These are phyloP conservation scores for Drechslerella dactyloides DNA, from an alignment of 2,329 filamentous ascomycete genomes.

Conservation along the genomic window DNA sequence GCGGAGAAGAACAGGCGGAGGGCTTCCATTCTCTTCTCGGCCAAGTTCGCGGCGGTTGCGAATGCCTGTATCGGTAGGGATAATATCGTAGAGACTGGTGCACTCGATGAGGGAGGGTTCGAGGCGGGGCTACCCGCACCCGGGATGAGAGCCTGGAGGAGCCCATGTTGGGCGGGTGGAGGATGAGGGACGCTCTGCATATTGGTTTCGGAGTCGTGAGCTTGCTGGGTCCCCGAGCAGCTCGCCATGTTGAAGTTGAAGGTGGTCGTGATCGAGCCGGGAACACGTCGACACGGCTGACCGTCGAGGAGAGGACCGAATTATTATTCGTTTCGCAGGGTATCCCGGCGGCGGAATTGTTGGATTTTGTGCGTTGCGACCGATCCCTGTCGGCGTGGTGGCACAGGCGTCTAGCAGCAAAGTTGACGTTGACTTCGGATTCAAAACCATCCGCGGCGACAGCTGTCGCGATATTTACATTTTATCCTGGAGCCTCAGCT, in stretches of 20 bases:
- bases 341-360: conserved; percentile 5
- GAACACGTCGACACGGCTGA: no score
- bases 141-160: background rate
- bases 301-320: no score
- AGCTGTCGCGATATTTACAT: no score
- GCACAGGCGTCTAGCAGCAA: no score
- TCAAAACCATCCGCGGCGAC: no score
- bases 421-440: no score
- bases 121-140: background rate
- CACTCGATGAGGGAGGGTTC: conserved; percentile 1
- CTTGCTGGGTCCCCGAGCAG: conserved; percentile 6
- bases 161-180: conserved; percentile 10
- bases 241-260: background rate
- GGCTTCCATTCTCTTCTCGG: conserved; percentile 31
- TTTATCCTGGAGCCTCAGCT: no score
- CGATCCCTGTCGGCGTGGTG: conserved; percentile 6
- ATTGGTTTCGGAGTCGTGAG: conserved; percentile 22
- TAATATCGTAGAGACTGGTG: background rate
- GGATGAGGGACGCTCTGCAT: background rate
- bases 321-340: conserved; percentile 26
- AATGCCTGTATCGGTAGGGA: background rate
- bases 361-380: conserved; percentile 43
- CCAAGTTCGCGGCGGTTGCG: background rate
- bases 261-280: background rate
- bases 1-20: conserved; percentile 9